Conservation (phyloP, 2,329 filamentous ascomycete species). For the Acrodontium crateriforme region DNA sequence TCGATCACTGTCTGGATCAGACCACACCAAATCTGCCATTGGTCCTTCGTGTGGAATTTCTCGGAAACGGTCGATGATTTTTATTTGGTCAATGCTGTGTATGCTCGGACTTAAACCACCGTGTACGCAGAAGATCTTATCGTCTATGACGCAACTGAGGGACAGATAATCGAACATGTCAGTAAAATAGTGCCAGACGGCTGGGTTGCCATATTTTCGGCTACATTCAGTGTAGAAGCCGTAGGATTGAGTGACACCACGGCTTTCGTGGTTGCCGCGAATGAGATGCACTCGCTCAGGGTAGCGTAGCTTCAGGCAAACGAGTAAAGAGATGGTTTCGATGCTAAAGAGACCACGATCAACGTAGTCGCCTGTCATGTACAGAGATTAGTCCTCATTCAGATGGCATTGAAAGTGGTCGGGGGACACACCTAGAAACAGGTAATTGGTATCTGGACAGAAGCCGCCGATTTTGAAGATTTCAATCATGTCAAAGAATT, state of each 20-base stretch:
- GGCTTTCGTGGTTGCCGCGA: slow-evolving; percentile 93
- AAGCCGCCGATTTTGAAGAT: slow-evolving; percentile 97
- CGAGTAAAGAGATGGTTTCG: slow-evolving; percentile 93
- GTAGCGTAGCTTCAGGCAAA: slow-evolving; percentile 94
- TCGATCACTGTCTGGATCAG: slow-evolving; percentile 89
- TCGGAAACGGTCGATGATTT: slow-evolving; percentile 96
- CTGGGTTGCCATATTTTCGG: slow-evolving; percentile 95
- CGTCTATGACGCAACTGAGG: slow-evolving; percentile 91
- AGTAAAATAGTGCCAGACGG: slow-evolving; percentile 98
- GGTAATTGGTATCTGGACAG: slow-evolving; percentile 95
- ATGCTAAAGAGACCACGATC: slow-evolving; percentile 98
- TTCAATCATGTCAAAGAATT: slow-evolving; percentile 98
- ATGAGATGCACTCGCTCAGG: slow-evolving; percentile 91
- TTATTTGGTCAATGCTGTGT: slow-evolving; percentile 98
- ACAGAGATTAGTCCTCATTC: not conserved
- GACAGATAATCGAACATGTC: slow-evolving; percentile 99
- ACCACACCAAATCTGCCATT: slow-evolving; percentile 99
- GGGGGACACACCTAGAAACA: slow-evolving; percentile 65
- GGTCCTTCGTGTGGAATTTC: slow-evolving; percentile 98
- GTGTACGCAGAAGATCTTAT: slow-evolving; percentile 98
- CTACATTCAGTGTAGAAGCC: slow-evolving; percentile 98
- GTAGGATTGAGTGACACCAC: slow-evolving; percentile 95
- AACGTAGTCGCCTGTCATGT: slow-evolving; percentile 48
- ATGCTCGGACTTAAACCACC: slow-evolving; percentile 63
- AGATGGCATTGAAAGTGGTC: slow-evolving; percentile 3